Conservation (phyloP, 768 basidiomycete species). For the Polyporus arcularius region DNA sequence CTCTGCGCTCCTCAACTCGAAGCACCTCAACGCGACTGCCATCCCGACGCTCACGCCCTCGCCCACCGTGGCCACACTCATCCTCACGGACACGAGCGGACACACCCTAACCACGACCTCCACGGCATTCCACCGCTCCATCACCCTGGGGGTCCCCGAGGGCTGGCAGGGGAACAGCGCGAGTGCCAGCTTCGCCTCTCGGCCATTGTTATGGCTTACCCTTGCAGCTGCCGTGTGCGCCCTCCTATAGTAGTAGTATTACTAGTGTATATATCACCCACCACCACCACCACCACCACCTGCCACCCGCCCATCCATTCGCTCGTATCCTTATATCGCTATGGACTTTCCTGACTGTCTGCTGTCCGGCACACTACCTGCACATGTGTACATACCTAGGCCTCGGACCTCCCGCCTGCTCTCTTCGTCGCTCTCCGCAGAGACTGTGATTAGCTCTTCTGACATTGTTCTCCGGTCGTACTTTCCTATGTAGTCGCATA, state of each 20-base stretch:
- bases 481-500: too few species aligned
- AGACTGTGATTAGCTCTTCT: neutral
- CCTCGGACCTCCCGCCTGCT: neutral
- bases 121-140: constrained; percentile 43
- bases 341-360: neutral
- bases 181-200: neutral
- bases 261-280: neutral
- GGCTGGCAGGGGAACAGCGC: constrained; percentile 43
- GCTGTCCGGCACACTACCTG: neutral
- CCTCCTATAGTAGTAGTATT: neutral
- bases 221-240: neutral
- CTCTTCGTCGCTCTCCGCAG: neutral
- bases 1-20: constrained; percentile 51
- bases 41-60: constrained; percentile 57
- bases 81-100: constrained; percentile 59
- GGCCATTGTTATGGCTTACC: neutral
- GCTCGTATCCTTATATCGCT: neutral
- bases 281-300: neutral
- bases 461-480: too few species aligned
- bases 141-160: constrained; percentile 65
- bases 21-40: constrained; percentile 47
- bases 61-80: constrained; percentile 54
- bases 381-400: neutral
- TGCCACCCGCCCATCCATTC: neutral
- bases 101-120: constrained; percentile 54